Evolutionary conservation across 1,284 basidiomycete genomes (phyloP).

Genomic region (Leucoagaricus sp.): DNA sequence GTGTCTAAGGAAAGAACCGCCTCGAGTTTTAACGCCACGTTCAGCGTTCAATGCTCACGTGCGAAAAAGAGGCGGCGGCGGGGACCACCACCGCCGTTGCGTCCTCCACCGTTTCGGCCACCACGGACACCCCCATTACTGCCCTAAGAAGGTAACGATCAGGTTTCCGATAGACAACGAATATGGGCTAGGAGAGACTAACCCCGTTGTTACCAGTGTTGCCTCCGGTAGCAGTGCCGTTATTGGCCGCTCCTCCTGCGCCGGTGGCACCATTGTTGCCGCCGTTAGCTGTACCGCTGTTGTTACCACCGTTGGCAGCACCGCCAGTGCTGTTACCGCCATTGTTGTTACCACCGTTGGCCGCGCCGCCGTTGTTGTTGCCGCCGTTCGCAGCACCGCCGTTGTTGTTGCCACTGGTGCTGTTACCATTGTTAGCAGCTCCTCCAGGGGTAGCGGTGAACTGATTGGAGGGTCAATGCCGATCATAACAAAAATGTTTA

Average conservation of each 20-base stretch:
- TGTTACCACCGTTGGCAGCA: background rate
- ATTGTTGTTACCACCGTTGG: conserved; percentile 12
- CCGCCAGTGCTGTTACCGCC: conserved; percentile 4
- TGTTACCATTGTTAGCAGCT: conserved; percentile 18
- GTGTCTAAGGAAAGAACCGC: background rate
- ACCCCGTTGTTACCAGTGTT: conserved; percentile 10
- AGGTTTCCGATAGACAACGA: background rate
- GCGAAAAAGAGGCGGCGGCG: background rate
- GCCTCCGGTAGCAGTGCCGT: background rate
- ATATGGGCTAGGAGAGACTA: background rate
- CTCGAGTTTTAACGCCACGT: background rate
- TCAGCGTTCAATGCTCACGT: background rate
- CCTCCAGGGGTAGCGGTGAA: conserved; percentile 37
- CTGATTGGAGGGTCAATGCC: conserved; percentile 25
- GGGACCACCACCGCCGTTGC: background rate
- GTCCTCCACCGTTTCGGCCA: background rate
- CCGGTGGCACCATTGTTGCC: conserved; percentile 12
- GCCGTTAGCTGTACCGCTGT: conserved; percentile 22
- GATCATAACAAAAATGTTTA: conserved; percentile 7
- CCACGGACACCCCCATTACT: background rate
- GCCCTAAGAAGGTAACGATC: background rate
- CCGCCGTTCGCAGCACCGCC: conserved; percentile 13
- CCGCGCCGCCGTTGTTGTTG: conserved; percentile 11
- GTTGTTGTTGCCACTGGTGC: conserved; percentile 22
- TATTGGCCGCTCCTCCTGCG: conserved; percentile 1